Base-by-base conservation (phyloP, 345 rosid genomes). In the Euphorbia tirucalli region DNA sequence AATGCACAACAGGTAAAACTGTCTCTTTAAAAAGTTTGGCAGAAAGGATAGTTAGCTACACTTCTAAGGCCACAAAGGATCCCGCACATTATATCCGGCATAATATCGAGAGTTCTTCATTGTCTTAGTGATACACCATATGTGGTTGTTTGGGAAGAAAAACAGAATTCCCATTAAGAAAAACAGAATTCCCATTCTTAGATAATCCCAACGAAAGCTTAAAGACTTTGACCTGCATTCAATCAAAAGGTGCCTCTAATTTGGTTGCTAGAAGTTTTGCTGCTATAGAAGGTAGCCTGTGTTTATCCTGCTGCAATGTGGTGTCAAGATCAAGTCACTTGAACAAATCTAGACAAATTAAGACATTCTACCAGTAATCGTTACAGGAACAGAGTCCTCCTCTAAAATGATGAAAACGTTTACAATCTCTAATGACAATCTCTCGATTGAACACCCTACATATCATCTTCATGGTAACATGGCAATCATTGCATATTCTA, bases 401-500 rank as follows among this genome's bases (percentile, higher is more conserved):
- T 37, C 9, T 56, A 43, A 77, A 68, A 35, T 68, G 74, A 43
- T 72, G 77, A 63, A 72, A 77, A 37, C 74, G 77, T 31, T 68
- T 68, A 52, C 70, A 72, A 37, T 62, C 74, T 63, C 81, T 62
- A 25, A 65, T 37, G 22, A 67, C 73, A 58, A 72, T 72, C 70
- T 72, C 49, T 25, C 74, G 59, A 6, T 44, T 1, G 31, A 65
- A 77, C 32, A 71, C 65, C 48, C 57, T 72, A 37, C 76, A 77
- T 58, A 77, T 71, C 80, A 77, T 71, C 65, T 77, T 77, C 65
- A 71, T 71, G 14, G 76, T 74, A 61, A 66, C 59, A 41, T 66
- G 80, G 41, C 64, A 60, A 60, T 60, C 64, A 60, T 37, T 60
- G 39, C 64, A 60, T 66, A 77, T 77, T 60, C 80, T 31, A 61